Evolutionary conservation across 2,329 filamentous ascomycete species (phyloP), one percentile per base, ranked within the genome.

Genomic region (Penicillium sumatraense): DNA sequence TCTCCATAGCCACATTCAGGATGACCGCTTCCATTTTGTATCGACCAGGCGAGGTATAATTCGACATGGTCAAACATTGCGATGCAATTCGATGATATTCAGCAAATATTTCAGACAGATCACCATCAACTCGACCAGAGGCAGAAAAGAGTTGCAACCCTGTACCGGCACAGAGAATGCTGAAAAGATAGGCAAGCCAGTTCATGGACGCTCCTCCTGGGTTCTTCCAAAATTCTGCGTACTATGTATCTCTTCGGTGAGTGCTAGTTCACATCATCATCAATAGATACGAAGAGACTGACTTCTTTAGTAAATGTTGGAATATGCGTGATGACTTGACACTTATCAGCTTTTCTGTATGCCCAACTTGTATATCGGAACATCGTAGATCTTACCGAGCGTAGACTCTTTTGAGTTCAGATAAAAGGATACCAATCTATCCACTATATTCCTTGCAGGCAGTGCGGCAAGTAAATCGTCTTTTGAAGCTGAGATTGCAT

Each of bases 61-160:
- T 59, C 20, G 61, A 60, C 38, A 57, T 55, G n/a, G 54, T 56
- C 3, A 68, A 52, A 36, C 63, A 66, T 29, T 61, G 54, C 9
- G 61, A 57, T 10, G 57, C 55, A 14, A 51, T 50, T 80, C 64
- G 84, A 79, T 48, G 85, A 65, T 71, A 82, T 11, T 55, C 49
- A n/a, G 52, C 52, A 33, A 65, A 62, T 13, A 52, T 35, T 45
- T 63, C 57, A 1, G 53, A 51, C 21, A 59, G 33, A 6, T 54
- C 49, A 4, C 49, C 51, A 16, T 55, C 38, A 10, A 53, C 53
- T 9, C 33, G 56, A 9, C 48, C 56, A 5, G 54, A 16, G 0
- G 55, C 55, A 33, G 56, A 58, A 40, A 56, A 61, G 9, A 59
- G 55, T 36, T 64, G 55, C 26, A 63, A 40, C 10, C 60, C 56